Evolutionary conservation across 2,329 filamentous ascomycete species (phyloP).

Genomic region (Colletotrichum orbiculare): DNA sequence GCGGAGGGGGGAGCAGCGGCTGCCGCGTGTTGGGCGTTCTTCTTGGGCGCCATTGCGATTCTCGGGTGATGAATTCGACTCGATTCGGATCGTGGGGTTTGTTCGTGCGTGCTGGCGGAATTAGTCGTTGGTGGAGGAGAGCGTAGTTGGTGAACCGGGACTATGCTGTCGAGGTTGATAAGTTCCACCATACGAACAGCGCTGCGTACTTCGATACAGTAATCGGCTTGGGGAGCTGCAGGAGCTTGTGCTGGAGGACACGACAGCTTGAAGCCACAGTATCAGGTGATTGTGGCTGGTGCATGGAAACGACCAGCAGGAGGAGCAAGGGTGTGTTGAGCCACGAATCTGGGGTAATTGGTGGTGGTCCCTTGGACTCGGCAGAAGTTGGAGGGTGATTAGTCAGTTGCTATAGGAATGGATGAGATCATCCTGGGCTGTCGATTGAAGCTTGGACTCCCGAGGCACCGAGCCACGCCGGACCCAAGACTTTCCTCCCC

Average conservation of each 20-base stretch:
- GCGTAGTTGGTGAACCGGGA: conserved; percentile 15
- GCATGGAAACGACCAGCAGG: not conserved
- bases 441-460: conserved; percentile 28
- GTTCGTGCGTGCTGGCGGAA: conserved; percentile 3
- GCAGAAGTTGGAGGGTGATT: conserved; percentile 10
- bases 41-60: conserved; percentile 62
- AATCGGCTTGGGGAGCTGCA: conserved; percentile 6
- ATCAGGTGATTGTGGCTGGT: conserved; percentile 35
- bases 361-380: conserved; percentile 1
- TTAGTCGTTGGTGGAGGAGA: not conserved
- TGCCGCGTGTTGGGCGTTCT: conserved; percentile 43
- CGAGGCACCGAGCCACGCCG: conserved; percentile 20
- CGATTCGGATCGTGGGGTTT: not conserved
- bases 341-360: conserved; percentile 33
- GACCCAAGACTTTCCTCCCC: conserved; percentile 9
- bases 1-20: conserved; percentile 37
- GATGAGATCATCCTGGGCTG: conserved; percentile 35
- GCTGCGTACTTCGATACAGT: conserved; percentile 4
- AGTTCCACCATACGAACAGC: not conserved
- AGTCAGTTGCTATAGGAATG: conserved; percentile 25
- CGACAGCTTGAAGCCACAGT: conserved; percentile 46
- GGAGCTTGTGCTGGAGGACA: conserved; percentile 44
- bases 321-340: not conserved
- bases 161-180: conserved; percentile 21
- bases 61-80: conserved; percentile 4